A percentile compares a stretch with the other conserved stretches of the same genome.
These are phyloP conservation scores for Phytophthora europaea DNA, from an alignment of 352 stramenopile species.

Conservation along the genomic window DNA sequence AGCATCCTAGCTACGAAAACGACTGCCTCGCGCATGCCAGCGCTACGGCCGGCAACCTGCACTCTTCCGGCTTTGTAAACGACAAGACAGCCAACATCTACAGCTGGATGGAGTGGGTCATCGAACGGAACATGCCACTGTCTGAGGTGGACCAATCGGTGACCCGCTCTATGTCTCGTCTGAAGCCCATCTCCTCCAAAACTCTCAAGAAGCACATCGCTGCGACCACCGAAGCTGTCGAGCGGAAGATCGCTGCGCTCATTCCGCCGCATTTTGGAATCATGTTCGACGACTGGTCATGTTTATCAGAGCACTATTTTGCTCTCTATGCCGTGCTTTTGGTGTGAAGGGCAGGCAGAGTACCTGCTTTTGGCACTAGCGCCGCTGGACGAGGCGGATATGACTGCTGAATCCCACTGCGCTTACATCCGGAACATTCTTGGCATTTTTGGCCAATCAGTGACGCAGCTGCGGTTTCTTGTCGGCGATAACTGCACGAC, in stretches of 20 bases:
- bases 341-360: neutral
- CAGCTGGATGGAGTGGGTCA: constrained; percentile 8
- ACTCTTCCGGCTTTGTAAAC: neutral
- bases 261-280: neutral
- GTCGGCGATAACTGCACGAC: too few species aligned
- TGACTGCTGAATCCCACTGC: too few species aligned
- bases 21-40: neutral
- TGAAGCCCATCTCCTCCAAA: constrained; percentile 12
- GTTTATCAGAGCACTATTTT: neutral
- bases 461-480: too few species aligned
- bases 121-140: constrained; percentile 15
- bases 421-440: too few species aligned
- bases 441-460: too few species aligned
- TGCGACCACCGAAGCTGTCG: neutral
- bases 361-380: too few species aligned
- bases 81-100: neutral
- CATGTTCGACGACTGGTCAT: constrained; percentile 2
- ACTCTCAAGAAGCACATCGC: too few species aligned
- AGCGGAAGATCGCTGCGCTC: neutral
- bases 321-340: neutral
- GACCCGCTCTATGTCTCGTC: neutral
- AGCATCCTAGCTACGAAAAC: neutral
- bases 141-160: constrained; percentile 16
- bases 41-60: neutral
- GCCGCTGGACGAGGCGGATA: too few species aligned